Evolutionary conservation across 768 basidiomycete species (phyloP).

Genomic region (Phanerochaete sordida): DNA sequence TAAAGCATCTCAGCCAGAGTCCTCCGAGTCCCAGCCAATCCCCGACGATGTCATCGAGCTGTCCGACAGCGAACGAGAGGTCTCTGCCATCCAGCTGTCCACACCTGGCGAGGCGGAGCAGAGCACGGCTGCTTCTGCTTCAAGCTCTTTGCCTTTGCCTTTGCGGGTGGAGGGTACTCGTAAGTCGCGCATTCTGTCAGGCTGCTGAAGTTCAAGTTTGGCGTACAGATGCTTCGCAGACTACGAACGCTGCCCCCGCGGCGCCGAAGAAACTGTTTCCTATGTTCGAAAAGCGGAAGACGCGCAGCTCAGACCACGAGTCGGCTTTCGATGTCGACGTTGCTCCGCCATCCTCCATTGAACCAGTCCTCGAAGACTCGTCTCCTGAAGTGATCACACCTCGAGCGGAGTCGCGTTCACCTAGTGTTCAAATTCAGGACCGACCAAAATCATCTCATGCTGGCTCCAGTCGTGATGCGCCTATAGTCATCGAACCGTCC

Average conservation of each 20-base stretch:
- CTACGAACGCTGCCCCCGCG: not conserved
- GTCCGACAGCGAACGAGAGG: conserved; percentile 2
- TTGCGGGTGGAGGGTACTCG: not conserved
- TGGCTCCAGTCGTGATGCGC: conserved; percentile 28
- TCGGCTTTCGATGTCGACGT: no score
- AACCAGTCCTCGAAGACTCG: no score
- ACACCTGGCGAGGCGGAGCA: not conserved
- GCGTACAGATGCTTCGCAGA: not conserved
- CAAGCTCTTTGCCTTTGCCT: not conserved
- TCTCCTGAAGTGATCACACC: no score
- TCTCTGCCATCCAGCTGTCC: not conserved
- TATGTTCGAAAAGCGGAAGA: conserved; percentile 4
- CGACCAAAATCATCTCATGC: not conserved
- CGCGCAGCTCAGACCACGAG: no score
- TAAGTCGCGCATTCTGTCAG: not conserved
- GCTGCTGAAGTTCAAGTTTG: not conserved
- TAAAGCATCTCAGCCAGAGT: not conserved
- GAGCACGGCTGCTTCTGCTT: not conserved
- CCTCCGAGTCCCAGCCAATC: not conserved
- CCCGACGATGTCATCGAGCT: not conserved
- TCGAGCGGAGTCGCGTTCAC: not conserved
- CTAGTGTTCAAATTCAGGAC: not conserved
- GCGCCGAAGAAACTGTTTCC: conserved; percentile 4
- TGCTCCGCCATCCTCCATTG: no score
- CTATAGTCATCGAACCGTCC: conserved; percentile 43